phyloP scores from a whole-genome alignment of 2,329 filamentous ascomycete genomes.

The Coniochaeta prunicola region DNA sequence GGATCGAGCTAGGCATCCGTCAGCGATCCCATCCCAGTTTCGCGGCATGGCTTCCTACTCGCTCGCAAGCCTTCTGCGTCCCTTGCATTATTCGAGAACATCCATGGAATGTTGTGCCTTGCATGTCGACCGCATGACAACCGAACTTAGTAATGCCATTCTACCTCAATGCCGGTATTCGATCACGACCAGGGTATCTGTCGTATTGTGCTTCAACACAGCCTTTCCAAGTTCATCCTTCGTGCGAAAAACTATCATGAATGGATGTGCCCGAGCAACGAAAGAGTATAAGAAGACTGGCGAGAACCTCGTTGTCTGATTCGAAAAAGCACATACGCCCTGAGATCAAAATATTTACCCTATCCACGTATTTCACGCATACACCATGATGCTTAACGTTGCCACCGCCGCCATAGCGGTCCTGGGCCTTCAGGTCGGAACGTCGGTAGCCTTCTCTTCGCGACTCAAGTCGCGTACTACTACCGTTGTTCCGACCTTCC shows the following conservation, averaged over 20 bases:
- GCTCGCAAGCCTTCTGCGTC: neutral
- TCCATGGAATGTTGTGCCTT: neutral
- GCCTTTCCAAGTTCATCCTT: neutral
- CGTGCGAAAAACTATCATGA: neutral
- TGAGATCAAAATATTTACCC: neutral
- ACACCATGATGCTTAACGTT: neutral
- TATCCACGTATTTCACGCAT: neutral
- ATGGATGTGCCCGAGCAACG: no score
- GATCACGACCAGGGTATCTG: neutral
- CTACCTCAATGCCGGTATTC: neutral
- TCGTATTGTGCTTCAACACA: no score
- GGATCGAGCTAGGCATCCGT: neutral
- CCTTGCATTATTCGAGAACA: neutral
- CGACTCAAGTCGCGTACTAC: neutral
- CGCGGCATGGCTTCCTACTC: neutral
- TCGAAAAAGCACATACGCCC: neutral
- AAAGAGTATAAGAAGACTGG: neutral
- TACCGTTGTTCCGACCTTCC: neutral
- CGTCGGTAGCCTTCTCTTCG: neutral
- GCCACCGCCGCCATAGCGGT: neutral
- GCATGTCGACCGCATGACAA: neutral
- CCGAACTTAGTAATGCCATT: neutral
- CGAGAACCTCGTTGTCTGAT: neutral
- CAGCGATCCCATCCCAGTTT: neutral
- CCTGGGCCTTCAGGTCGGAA: neutral